Evolutionary conservation across 192 early-diverging fungal species (phyloP), one percentile per base, ranked within the genome.

Genomic region (Rhizoclosmatium sp.): DNA sequence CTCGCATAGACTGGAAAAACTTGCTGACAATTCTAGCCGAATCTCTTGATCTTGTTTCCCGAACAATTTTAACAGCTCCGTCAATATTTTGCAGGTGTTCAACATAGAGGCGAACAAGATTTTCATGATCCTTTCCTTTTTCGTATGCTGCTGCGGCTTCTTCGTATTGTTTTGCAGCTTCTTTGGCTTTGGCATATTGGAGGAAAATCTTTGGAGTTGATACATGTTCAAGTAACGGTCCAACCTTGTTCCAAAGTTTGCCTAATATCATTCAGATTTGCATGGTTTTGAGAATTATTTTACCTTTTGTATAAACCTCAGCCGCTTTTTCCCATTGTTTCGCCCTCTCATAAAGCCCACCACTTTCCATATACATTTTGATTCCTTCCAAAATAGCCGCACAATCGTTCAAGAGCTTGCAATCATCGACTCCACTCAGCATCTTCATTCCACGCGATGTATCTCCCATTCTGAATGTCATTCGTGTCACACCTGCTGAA

Each of bases 81-180:
- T 89, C 86, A 44, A 89, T 81, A 67, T 89, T 82, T 21, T 85
- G 71, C 3, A 89, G 66, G 51, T 87, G 84, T 54, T 90, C 88
- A 16, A 90, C 70, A 68, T 82, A 83, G 2, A 90, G 47, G 3
- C 87, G 76, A 12, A 85, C 86, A 40, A 86, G 83, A 64, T 81
- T 84, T 62, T 88, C 87, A 72, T 79, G 87, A 69, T 88, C 86
- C 47, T 84, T 80, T 3, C 86, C 89, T 46, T 76, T 78, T 58
- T 90, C 88, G 81, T 89, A 90, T 0, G 89, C 89, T 2, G 58
- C 41, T 2, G 83, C 84, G 3, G 89, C 89, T 78, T 90, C 89
- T 48, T 64, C 59, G 69, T 80, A 84, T 56, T 85, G 81, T 14
- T 78, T 77, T 47, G 76, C 54, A 14, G 86, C 85, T 80, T 89